phyloP scores from a whole-genome alignment of 2,329 filamentous ascomycete genomes.

The Claviceps pusilla region DNA sequence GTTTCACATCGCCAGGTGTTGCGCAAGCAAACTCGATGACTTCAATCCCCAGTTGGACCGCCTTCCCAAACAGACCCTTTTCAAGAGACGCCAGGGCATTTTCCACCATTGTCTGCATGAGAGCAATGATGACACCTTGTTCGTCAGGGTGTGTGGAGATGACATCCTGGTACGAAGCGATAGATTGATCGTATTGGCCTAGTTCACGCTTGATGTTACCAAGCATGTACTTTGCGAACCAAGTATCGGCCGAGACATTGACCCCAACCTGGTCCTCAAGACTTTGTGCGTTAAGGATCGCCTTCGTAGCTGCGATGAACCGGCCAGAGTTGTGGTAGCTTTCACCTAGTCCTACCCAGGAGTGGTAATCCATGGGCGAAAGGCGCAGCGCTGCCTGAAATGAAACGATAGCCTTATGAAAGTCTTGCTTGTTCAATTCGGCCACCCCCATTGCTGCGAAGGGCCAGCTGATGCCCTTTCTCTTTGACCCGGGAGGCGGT shows the following conservation, averaged over 20 bases:
- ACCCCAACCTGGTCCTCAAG: slow-evolving; percentile 47
- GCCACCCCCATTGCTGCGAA: slow-evolving; percentile 87
- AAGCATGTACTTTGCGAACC: slow-evolving; percentile 95
- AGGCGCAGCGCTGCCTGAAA: slow-evolving; percentile 83
- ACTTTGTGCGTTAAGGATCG: slow-evolving; percentile 70
- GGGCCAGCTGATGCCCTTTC: slow-evolving; percentile 88
- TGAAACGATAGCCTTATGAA: slow-evolving; percentile 72
- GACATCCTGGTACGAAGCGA: slow-evolving; percentile 60
- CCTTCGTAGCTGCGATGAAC: slow-evolving; percentile 85
- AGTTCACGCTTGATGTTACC: slow-evolving; percentile 88
- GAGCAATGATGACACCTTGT: slow-evolving; percentile 72
- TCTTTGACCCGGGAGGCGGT: slow-evolving; percentile 81
- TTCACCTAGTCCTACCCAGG: slow-evolving; percentile 92
- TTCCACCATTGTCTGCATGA: slow-evolving; percentile 79
- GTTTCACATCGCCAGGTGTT: slow-evolving; percentile 44
- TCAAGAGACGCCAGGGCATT: slow-evolving; percentile 63
- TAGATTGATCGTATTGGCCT: slow-evolving; percentile 75
- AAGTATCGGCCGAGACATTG: slow-evolving; percentile 50
- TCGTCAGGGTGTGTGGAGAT: slow-evolving; percentile 54
- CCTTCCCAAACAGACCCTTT: slow-evolving; percentile 74
- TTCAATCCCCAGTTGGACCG: slow-evolving; percentile 52
- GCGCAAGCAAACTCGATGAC: slow-evolving; percentile 52
- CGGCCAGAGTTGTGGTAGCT: slow-evolving; percentile 90
- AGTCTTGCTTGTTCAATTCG: slow-evolving; percentile 87
- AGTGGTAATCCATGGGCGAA: slow-evolving; percentile 76